Base-by-base conservation (phyloP, 208 protist genomes). In the Naegleria lovaniensis region DNA sequence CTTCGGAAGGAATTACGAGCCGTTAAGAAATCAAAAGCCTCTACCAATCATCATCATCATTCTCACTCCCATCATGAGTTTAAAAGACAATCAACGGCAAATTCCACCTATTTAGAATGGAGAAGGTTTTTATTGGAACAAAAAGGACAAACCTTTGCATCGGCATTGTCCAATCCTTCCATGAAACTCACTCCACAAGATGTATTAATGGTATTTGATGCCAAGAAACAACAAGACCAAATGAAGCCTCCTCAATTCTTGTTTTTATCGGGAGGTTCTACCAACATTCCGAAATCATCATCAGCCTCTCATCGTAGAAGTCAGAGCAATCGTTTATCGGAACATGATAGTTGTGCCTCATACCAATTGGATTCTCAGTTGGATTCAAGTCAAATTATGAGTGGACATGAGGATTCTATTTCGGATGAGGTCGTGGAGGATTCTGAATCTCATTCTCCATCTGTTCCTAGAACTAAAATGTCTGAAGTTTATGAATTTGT, bases 91-190 rank as follows among this genome's bases (percentile, higher is more conserved):
- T 36, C 33, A 40, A n/a, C n/a, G n/a, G n/a, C n/a, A n/a, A n/a
- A n/a, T n/a, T n/a, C n/a, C n/a, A 41, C 33, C 7, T 87, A 87
- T 19, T 36, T 87, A 19, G 84, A 87, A 5, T 87, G 84, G 84
- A 43, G 84, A 55, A 19, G 5, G 38, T 87, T 87, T 87, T n/a
- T 87, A 55, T 87, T 87, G 19, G 40, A 87, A 55, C 84, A 55
- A 55, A 87, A 87, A 33, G 38, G 84, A 22, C 36, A 87, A 87
- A 87, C 38, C 7, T 75, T 75, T 75, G 38, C 25, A 55, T 43
- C 55, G 3, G 7, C 7, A 16, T 22, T 55, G 22, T 3, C 48
- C 7, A 38, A 40, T 43, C 51, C 51, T 58, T 58, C 51, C 15
- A 58, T 58, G 51, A 48, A 55, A 55, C 16, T 55, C 3, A 55